Conservation (phyloP, 2,329 filamentous ascomycete genomes). For the Fusarium multiceps region DNA sequence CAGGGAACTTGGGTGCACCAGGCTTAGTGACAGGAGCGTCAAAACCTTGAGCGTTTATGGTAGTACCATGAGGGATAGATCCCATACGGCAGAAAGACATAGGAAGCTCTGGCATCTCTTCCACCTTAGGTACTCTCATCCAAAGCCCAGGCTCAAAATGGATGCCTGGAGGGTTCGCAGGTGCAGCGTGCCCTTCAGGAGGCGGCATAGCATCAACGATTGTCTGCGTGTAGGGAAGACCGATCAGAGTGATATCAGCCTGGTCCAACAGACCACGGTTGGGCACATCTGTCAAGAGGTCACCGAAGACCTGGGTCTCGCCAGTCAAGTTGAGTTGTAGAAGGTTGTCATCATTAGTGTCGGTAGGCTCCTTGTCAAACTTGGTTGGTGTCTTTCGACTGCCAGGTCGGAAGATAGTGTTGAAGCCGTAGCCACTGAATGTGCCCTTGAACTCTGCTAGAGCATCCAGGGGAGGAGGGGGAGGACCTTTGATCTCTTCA, state of each 20-base stretch:
- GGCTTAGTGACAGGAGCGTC: neutral
- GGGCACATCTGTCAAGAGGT: fast-evolving
- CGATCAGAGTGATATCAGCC: neutral
- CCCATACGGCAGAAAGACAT: neutral
- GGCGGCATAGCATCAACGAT: neutral
- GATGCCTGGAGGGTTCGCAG: neutral
- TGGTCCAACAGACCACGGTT: neutral
- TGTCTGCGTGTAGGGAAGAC: neutral
- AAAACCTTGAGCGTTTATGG: neutral
- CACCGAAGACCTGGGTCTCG: neutral
- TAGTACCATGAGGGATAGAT: neutral
- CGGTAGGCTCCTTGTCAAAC: neutral
- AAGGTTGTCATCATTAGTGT: neutral
- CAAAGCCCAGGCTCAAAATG: neutral
- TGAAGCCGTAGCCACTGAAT: neutral
- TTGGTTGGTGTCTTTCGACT: neutral
- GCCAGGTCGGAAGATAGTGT: neutral
- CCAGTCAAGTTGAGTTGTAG: neutral
- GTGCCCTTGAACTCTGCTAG: neutral
- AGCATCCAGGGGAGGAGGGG: neutral
- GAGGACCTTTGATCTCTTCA: neutral
- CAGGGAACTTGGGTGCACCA: neutral
- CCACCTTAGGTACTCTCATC: neutral
- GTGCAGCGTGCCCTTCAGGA: no score
- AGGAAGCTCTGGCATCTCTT: neutral